Evolutionary conservation across 306 rosid genomes (phyloP), one percentile per base, ranked within the genome.

Genomic region (Prunus armeniaca): DNA sequence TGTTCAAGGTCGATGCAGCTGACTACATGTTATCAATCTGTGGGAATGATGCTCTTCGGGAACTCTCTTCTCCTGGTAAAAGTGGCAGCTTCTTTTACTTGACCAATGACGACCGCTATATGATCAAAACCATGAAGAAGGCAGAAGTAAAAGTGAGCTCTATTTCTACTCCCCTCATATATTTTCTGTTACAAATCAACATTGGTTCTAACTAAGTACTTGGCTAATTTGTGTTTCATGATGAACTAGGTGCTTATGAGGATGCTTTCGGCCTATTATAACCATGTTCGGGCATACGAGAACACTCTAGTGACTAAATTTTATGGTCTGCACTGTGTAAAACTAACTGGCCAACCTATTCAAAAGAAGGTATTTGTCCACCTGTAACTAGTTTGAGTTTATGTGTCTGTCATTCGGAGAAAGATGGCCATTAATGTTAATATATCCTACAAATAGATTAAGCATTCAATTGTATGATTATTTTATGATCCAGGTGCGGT

Each of bases 61-160:
- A 91, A 70, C 94, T 94, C 63, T 94, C 89, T 13, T 94, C 98
- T 71, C 98, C 98, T 1, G 98, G 98, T 45, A 94, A 94, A 86
- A 94, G 98, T 81, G 98, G 98, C 2, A 94, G 97, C 78, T 94
- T 91, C 82, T 94, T 94, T 85, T 94, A 91, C 91, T 85, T 94
- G 85, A 94, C 98, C 81, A 83, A 88, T 63, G 98, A 94, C 15
- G 98, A 94, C 47, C 97, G 96, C 69, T 94, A 90, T 87, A 94
- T 91, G 98, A 94, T 94, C 50, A 94, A 94, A 84, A 94, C 98
- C 22, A 90, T 91, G 88, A 94, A 83, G 69, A 94, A 94, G 78
- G 78, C 97, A 30, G 98, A 94, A 94, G 94, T 84, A 15, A 94
- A 94, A 89, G 98, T 91, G 83, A 88, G 96, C 82, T 81, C 41